A percentile compares a stretch with the other conserved stretches of the same genome.
Evolutionary conservation across 257 asterid genomes (phyloP).

Genomic region (Parsonsia alboflavescens): DNA sequence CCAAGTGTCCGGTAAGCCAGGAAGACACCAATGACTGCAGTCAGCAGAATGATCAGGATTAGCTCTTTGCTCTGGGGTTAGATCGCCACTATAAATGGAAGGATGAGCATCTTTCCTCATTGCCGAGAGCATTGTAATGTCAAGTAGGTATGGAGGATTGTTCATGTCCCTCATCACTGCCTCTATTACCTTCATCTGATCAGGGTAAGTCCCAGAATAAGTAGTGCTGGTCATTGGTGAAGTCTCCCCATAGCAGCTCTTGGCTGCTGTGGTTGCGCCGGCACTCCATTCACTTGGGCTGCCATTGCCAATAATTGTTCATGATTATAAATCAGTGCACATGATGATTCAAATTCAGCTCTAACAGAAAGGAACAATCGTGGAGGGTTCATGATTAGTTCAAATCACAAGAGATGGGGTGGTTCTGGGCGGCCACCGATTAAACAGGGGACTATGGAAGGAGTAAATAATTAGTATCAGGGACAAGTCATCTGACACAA

Average conservation of each 20-base stretch:
- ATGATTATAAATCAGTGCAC: background rate
- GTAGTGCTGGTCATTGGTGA: slow-evolving; percentile 40
- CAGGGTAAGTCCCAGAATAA: slow-evolving; percentile 47
- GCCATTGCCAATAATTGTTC: slow-evolving; percentile 18
- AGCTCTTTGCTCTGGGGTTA: slow-evolving; percentile 61
- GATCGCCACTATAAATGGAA: slow-evolving; percentile 81
- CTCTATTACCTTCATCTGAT: slow-evolving; percentile 62
- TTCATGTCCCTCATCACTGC: slow-evolving; percentile 51
- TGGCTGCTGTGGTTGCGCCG: slow-evolving; percentile 45
- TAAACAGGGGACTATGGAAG: background rate
- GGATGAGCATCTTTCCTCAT: slow-evolving; percentile 98
- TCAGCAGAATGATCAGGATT: slow-evolving; percentile 87
- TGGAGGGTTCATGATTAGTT: background rate
- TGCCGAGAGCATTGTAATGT: slow-evolving; percentile 78
- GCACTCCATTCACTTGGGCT: slow-evolving; percentile 84
- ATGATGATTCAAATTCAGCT: slow-evolving; percentile 1
- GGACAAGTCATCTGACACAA: slow-evolving; percentile 7
- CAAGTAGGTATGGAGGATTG: slow-evolving; percentile 68
- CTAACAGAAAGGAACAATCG: background rate
- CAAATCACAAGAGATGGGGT: background rate
- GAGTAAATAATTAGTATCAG: background rate
- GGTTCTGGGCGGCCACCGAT: slow-evolving; percentile 7
- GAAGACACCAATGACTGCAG: slow-evolving; percentile 98
- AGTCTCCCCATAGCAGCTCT: slow-evolving; percentile 89
- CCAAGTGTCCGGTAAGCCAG: slow-evolving; percentile 98